Percentiles rank a stretch among this genome's conserved stretches.
Conservation (phyloP, 2,329 filamentous ascomycete genomes). For the Talaromyces sp. region DNA sequence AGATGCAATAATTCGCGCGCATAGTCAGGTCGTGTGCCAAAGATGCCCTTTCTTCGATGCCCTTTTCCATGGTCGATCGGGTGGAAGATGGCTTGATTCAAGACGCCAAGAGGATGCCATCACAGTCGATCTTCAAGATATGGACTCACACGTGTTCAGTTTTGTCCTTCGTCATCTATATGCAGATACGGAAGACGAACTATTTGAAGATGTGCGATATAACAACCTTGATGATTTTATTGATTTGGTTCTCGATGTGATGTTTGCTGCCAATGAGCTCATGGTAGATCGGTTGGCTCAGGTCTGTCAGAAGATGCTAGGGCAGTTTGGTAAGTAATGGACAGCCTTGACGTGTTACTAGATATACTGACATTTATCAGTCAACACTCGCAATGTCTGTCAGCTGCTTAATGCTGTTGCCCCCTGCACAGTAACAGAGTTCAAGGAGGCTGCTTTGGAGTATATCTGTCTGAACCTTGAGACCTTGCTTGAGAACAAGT, state of each 20-base stretch:
- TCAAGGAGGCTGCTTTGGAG: constrained; percentile 83
- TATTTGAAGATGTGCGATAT: constrained; percentile 74
- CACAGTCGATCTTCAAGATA: constrained; percentile 76
- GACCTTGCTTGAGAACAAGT: constrained; percentile 83
- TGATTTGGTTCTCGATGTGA: constrained; percentile 85
- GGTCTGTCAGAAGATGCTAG: constrained; percentile 80
- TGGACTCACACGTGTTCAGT: constrained; percentile 68
- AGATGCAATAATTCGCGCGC: constrained; percentile 64
- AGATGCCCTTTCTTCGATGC: constrained; percentile 90
- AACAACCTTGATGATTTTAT: constrained; percentile 76
- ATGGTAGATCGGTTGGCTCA: constrained; percentile 91
- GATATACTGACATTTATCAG: constrained; percentile 37
- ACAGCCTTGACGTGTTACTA: background rate
- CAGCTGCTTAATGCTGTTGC: constrained; percentile 81
- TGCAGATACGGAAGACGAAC: constrained; percentile 70
- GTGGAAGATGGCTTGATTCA: constrained; percentile 75
- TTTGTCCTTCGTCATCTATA: constrained; percentile 81
- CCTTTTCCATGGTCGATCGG: constrained; percentile 82
- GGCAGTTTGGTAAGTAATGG: constrained; percentile 61
- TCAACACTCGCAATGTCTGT: constrained; percentile 81
- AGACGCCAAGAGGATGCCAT: constrained; percentile 58
- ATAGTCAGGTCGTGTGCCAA: constrained; percentile 75
- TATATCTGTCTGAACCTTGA: constrained; percentile 92
- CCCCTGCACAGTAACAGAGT: constrained; percentile 75
- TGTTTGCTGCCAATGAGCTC: constrained; percentile 85